These are phyloP conservation scores for Lycium ferocissimum DNA, from an alignment of 257 asterid species.

Conservation along the genomic window DNA sequence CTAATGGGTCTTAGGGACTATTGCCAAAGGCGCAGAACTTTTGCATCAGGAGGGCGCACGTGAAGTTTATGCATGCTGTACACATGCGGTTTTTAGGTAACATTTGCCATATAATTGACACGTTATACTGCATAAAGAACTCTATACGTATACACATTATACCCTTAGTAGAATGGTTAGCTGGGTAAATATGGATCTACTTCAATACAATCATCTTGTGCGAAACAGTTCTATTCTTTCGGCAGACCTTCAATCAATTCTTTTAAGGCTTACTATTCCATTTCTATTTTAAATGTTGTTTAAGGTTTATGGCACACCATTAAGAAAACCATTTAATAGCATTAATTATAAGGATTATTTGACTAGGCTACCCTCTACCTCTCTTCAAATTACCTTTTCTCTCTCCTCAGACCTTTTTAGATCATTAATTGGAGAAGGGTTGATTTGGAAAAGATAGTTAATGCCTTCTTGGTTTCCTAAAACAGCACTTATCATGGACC, in stretches of 20 bases:
- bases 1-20: conserved; percentile 71
- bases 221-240: neutral
- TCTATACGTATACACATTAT: neutral
- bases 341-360: neutral
- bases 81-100: conserved; percentile 97
- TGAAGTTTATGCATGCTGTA: conserved; percentile 95
- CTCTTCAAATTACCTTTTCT: neutral
- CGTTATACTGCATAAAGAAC: neutral
- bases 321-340: neutral
- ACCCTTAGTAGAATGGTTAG: neutral
- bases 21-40: conserved; percentile 92
- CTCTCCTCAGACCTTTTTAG: neutral
- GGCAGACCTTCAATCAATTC: neutral
- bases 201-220: conserved; percentile 1
- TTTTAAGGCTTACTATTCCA: neutral
- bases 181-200: conserved; percentile 14
- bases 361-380: neutral
- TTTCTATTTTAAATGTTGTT: neutral
- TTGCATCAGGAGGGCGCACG: conserved; percentile 92
- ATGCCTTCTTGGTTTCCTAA: neutral
- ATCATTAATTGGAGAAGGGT: neutral
- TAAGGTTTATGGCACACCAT: neutral
- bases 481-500: neutral
- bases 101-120: neutral
- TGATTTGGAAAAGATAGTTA: neutral